These are phyloP conservation scores for Fagus sylvatica DNA, from an alignment of 306 rosid genomes.

Conservation along the genomic window DNA sequence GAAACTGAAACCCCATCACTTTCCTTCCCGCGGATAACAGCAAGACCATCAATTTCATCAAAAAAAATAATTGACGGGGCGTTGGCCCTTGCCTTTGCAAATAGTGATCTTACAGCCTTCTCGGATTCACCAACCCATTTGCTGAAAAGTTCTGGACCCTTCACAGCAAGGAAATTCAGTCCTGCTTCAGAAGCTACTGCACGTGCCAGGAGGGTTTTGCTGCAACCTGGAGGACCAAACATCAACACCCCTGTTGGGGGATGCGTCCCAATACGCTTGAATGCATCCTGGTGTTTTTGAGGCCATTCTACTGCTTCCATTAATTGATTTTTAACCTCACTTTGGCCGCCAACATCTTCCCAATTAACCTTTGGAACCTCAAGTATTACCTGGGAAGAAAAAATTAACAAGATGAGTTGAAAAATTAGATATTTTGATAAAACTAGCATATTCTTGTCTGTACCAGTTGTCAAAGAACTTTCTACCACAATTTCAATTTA, in stretches of 20 bases:
- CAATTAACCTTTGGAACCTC: slow-evolving; percentile 94
- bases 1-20: slow-evolving; percentile 89
- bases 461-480: not conserved
- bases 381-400: slow-evolving; percentile 63
- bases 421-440: not conserved
- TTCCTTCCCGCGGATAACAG: slow-evolving; percentile 80
- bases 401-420: not conserved
- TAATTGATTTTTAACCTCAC: slow-evolving; percentile 76
- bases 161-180: slow-evolving; percentile 85
- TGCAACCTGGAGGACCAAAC: slow-evolving; percentile 99
- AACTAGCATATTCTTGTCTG: not conserved
- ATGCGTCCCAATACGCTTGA: slow-evolving; percentile 72
- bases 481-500: not conserved
- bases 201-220: slow-evolving; percentile 95
- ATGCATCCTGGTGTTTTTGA: slow-evolving; percentile 79
- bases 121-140: slow-evolving; percentile 99
- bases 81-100: slow-evolving; percentile 91
- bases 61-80: slow-evolving; percentile 93
- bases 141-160: slow-evolving; percentile 96
- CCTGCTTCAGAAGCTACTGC: slow-evolving; percentile 95
- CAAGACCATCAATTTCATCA: slow-evolving; percentile 92
- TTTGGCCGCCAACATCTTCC: slow-evolving; percentile 96
- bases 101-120: slow-evolving; percentile 88
- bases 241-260: slow-evolving; percentile 83
- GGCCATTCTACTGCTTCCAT: slow-evolving; percentile 98